Conservation (phyloP, 2,329 filamentous ascomycete species). For the Ustulina deusta region DNA sequence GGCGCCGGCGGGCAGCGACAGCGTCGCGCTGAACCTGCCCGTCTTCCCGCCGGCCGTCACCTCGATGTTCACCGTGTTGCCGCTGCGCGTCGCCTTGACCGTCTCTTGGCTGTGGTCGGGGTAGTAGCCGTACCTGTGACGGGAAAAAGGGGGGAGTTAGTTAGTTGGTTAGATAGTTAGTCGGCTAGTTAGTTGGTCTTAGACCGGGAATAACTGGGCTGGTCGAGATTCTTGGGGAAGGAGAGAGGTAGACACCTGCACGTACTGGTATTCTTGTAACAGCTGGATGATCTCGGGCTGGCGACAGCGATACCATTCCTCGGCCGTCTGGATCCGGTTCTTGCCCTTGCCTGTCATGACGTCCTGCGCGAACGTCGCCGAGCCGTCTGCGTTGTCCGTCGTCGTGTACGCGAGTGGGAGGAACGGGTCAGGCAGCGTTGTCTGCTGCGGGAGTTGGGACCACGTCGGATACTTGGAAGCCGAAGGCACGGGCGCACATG, state of each 20-base stretch:
- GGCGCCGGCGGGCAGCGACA: constrained; percentile 56
- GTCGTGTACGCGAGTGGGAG: constrained; percentile 56
- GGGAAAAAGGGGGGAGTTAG: background rate
- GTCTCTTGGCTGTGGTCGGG: constrained; percentile 61
- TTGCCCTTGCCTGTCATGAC: constrained; percentile 56
- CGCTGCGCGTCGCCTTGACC: constrained; percentile 60
- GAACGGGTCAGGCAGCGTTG: constrained; percentile 59
- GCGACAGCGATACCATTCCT: constrained; percentile 63
- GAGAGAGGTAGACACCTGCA: background rate
- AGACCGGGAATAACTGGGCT: background rate
- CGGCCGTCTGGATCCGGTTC: constrained; percentile 57
- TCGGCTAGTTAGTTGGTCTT: background rate
- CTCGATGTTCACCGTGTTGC: constrained; percentile 57
- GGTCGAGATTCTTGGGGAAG: background rate
- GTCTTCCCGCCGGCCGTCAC: constrained; percentile 59
- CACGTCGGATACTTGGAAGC: constrained; percentile 51
- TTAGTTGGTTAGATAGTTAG: background rate
- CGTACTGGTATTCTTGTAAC: constrained; percentile 63
- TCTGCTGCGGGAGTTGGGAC: constrained; percentile 53
- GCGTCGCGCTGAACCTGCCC: constrained; percentile 57
- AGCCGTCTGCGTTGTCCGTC: constrained; percentile 51
- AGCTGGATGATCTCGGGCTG: constrained; percentile 63
- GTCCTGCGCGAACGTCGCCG: constrained; percentile 49
- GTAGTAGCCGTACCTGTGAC: constrained; percentile 57
- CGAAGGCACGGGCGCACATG: constrained; percentile 45